Conservation (phyloP, 1,284 basidiomycete species). For the Ceratobasidium sp. region DNA sequence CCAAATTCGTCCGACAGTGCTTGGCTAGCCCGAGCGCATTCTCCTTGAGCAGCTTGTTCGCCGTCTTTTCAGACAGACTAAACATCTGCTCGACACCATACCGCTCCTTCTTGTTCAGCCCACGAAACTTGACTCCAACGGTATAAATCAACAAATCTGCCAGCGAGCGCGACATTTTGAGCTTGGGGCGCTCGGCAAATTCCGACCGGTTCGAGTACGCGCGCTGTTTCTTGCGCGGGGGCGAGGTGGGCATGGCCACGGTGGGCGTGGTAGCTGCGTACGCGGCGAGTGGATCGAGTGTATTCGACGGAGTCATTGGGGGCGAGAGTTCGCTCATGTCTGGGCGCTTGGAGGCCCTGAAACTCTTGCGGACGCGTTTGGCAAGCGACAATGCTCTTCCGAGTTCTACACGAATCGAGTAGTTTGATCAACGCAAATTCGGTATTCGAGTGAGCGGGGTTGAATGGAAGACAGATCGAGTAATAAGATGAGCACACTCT, state of each 20-base stretch:
- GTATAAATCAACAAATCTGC: conserved; percentile 89
- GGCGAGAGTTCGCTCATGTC: conserved; percentile 12
- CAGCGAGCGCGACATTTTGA: conserved; percentile 76
- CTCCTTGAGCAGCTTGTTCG: conserved; percentile 55
- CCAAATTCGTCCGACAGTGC: conserved; percentile 86
- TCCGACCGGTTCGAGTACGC: conserved; percentile 23
- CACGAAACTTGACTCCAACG: conserved; percentile 92
- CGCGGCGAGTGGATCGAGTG: conserved; percentile 19
- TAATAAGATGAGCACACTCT: no score
- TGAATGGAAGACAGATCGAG: no score
- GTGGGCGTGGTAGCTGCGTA: background rate
- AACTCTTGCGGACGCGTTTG: conserved; percentile 14
- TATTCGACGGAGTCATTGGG: background rate
- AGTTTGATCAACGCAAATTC: no score
- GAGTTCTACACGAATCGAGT: background rate
- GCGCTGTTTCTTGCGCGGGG: conserved; percentile 28
- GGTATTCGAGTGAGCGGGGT: no score
- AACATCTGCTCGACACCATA: conserved; percentile 93
- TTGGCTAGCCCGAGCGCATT: conserved; percentile 80
- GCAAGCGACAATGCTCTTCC: background rate
- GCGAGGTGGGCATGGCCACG: background rate
- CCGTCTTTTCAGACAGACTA: conserved; percentile 88
- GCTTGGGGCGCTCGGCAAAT: conserved; percentile 44
- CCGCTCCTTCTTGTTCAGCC: conserved; percentile 86
- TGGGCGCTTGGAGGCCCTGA: conserved; percentile 37